Conservation (phyloP, 202 grass and related monocot species). For the Carex sylvatica region DNA sequence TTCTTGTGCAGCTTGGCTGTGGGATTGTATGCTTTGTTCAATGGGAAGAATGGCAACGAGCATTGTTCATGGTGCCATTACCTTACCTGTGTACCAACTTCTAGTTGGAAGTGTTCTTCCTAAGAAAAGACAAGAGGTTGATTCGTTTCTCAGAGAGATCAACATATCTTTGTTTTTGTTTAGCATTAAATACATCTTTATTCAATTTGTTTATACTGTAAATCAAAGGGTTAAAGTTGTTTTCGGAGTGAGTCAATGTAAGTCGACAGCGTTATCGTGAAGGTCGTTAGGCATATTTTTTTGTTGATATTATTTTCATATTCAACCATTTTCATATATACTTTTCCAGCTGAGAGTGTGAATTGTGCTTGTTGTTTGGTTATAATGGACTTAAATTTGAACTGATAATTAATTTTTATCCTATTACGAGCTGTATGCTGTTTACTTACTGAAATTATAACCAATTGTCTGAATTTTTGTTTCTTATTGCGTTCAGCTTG, state of each 20-base stretch:
- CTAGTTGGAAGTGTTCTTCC: slow-evolving; percentile 69
- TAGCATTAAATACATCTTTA: not conserved
- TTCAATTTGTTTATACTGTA: slow-evolving; percentile 36
- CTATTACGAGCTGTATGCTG: not conserved
- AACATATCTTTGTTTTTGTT: slow-evolving; percentile 33
- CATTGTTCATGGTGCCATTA: slow-evolving; percentile 95
- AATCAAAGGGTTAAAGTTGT: slow-evolving; percentile 15
- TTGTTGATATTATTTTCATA: slow-evolving; percentile 7
- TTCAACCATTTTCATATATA: not conserved
- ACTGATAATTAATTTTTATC: slow-evolving; percentile 6
- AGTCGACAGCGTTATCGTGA: not conserved
- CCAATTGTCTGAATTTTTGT: not conserved
- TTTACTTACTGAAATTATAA: not conserved
- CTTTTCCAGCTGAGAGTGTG: not conserved
- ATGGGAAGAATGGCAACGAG: slow-evolving; percentile 66
- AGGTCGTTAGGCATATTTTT: slow-evolving; percentile 13
- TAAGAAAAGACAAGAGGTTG: slow-evolving; percentile 32
- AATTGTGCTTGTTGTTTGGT: not conserved
- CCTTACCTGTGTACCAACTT: slow-evolving; percentile 74
- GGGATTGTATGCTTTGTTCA: slow-evolving; percentile 63
- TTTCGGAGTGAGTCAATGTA: not conserved
- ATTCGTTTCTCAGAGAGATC: slow-evolving; percentile 22
- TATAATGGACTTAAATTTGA: not conserved
- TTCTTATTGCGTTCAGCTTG: not conserved
- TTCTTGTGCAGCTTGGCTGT: slow-evolving; percentile 41